Percentiles rank a stretch among this genome's conserved stretches.
Conservation (phyloP, 208 protist species). For the Trypanosoma grayi region DNA sequence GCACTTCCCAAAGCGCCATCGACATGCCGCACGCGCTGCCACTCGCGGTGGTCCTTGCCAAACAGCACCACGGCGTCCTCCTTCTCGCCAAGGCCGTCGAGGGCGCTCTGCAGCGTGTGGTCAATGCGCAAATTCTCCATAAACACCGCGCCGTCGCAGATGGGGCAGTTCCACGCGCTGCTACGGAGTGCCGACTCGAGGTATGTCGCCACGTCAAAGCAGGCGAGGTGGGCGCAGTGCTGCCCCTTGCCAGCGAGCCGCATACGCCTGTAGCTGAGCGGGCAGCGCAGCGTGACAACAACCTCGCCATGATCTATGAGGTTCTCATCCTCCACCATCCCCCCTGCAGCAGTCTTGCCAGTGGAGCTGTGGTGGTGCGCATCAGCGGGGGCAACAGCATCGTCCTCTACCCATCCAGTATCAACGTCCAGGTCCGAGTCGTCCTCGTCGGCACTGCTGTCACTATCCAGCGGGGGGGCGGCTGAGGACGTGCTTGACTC, state of each 20-base stretch:
- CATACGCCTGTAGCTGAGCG: slow-evolving; percentile 24
- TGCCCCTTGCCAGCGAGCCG: slow-evolving; percentile 6
- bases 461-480: background rate
- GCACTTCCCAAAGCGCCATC: background rate
- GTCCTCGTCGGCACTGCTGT: background rate
- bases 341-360: background rate
- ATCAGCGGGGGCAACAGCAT: background rate
- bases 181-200: slow-evolving; percentile 7
- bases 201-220: slow-evolving; percentile 23
- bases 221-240: slow-evolving; percentile 16
- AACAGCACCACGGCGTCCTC: slow-evolving; percentile 10
- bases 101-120: slow-evolving; percentile 8
- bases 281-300: slow-evolving; percentile 20
- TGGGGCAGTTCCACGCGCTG: slow-evolving; percentile 27
- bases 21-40: background rate
- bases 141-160: slow-evolving; percentile 23
- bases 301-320: slow-evolving; percentile 10
- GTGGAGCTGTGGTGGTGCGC: background rate
- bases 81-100: slow-evolving; percentile 2
- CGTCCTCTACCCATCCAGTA: slow-evolving; percentile 21
- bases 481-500: background rate
- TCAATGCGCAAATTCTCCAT: slow-evolving; percentile 14
- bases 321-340: background rate
- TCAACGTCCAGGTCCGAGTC: slow-evolving; percentile 20
- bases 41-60: slow-evolving; percentile 4